Evolutionary conservation across 2,329 filamentous ascomycete genomes (phyloP), one percentile per base, ranked within the genome.

Genomic region (Cordyceps militaris): DNA sequence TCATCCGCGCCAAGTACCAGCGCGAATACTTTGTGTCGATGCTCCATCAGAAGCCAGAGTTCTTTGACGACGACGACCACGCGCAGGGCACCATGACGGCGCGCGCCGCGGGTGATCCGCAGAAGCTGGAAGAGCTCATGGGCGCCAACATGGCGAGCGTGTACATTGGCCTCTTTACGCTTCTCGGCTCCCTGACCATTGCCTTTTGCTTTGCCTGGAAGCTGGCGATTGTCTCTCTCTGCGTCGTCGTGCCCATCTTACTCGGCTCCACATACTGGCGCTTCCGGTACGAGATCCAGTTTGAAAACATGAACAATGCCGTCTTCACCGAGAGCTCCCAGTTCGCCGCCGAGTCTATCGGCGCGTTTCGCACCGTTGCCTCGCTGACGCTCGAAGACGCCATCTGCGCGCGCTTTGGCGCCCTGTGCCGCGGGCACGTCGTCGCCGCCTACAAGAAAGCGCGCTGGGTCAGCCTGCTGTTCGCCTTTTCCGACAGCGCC

Each of bases 181-280:
- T 92, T 3, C 64, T 83, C 9, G 88, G 87, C 0, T 83, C 81
- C 8, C 71, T 89, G 14, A 74, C 79, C 44, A 86, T 92, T 53
- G 79, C 86, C 1, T 91, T 89, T 64, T 75, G 79, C 4, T 90
- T 87, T 66, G 86, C 86, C 1, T 92, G 89, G 89, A 92, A 91
- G 67, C 76, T 93, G 9, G 83, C 85, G 0, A 72, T 91, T 0
- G 84, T 92, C 0, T 79, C 82, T 0, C 73, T 84, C 9, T 87
- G 83, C 63, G 82, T 87, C 9, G 79, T 80, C 6, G 69, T 81
- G 56, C 81, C 81, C 0, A 66, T 83, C 23, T 73, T 76, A 46
- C 62, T 83, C 3, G 56, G 68, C 5, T 74, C 77, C 0, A 76
- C 75, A 0, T 84, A 76, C 64, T 79, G 75, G 68, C 76, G 80